Evolutionary conservation across 129 eudicot genomes (phyloP).

Genomic region (Arctium minus): DNA sequence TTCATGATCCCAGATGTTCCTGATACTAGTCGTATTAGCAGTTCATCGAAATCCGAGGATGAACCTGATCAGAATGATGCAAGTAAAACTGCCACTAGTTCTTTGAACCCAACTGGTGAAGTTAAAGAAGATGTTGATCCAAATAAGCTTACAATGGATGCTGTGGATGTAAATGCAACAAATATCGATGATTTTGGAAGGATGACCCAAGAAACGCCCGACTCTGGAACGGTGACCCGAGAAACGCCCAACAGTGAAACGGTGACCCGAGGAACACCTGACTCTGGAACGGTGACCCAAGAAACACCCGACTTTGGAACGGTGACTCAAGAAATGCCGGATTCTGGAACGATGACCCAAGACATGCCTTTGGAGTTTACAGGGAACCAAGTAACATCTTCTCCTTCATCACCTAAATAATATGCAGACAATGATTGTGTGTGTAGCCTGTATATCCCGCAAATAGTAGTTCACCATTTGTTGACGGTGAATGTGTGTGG

Average conservation of each 20-base stretch:
- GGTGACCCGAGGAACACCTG: background rate
- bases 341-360: background rate
- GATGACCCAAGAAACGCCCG: background rate
- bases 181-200: slow-evolving; percentile 8
- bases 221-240: background rate
- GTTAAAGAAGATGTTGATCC: background rate
- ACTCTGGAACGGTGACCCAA: background rate
- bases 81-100: slow-evolving; percentile 3
- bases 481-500: background rate
- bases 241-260: background rate
- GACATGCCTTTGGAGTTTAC: background rate
- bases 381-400: background rate
- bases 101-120: slow-evolving; percentile 20
- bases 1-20: slow-evolving; percentile 20
- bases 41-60: background rate
- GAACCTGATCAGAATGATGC: slow-evolving; percentile 20
- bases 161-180: background rate
- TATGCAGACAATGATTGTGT: background rate
- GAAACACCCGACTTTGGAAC: background rate
- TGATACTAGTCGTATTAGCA: background rate
- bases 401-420: slow-evolving; percentile 9
- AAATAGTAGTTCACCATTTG: background rate
- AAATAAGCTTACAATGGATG: background rate
- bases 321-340: background rate
- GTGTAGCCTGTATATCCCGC: background rate